phyloP scores from a whole-genome alignment of 176 grass and related monocot species.

The Aegilops tauschii region DNA sequence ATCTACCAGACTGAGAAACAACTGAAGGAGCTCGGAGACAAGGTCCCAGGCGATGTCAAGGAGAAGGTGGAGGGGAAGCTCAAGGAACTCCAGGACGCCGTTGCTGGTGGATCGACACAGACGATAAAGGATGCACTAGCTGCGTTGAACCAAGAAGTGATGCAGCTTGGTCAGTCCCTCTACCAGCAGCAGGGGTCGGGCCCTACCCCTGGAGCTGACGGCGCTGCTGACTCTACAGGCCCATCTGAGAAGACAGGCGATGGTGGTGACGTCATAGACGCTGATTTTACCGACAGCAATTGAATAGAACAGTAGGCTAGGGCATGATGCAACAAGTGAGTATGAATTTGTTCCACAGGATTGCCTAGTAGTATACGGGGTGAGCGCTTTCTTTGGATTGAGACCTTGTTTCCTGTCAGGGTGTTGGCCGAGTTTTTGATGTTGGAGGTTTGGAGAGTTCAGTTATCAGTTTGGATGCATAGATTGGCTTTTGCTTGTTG shows the following conservation, averaged over 20 bases:
- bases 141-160: slow-evolving; percentile 70
- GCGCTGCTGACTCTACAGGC: slow-evolving; percentile 14
- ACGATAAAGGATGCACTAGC: slow-evolving; percentile 55
- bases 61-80: slow-evolving; percentile 56
- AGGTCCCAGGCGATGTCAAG: slow-evolving; percentile 60
- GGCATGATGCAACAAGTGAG: neutral
- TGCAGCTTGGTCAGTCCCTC: slow-evolving; percentile 70
- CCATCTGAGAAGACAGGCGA: slow-evolving; percentile 38
- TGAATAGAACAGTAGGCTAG: slow-evolving; percentile 27
- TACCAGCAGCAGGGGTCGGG: slow-evolving; percentile 62
- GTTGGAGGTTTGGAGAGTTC: neutral
- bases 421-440: slow-evolving; percentile 19
- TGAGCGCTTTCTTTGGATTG: slow-evolving; percentile 27
- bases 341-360: neutral
- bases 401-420: slow-evolving; percentile 18
- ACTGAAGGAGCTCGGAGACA: slow-evolving; percentile 74
- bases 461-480: too few species aligned
- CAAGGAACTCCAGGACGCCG: slow-evolving; percentile 48
- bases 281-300: slow-evolving; percentile 71
- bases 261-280: slow-evolving; percentile 59
- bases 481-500: too few species aligned
- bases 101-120: slow-evolving; percentile 48
- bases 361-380: slow-evolving; percentile 31
- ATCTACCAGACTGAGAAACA: slow-evolving; percentile 82
- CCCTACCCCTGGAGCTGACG: slow-evolving; percentile 41